Evolutionary conservation across 257 asterid genomes (phyloP).

Genomic region (Verbascum thapsus): DNA sequence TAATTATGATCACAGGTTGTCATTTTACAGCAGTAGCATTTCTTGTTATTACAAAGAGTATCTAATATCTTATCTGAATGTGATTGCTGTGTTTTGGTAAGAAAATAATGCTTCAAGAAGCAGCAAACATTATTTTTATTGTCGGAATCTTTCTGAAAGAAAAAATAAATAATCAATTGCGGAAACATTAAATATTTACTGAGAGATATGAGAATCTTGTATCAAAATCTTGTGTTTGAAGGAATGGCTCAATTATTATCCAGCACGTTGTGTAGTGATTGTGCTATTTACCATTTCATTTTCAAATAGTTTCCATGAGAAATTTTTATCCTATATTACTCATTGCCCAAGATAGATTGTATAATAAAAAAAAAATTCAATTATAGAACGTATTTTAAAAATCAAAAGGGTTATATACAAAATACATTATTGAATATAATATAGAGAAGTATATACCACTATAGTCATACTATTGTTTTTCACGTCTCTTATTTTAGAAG

Average conservation of each 20-base stretch:
- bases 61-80: too few relatives aligned
- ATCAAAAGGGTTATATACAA: too few relatives aligned
- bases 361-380: too few relatives aligned
- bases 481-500: too few relatives aligned
- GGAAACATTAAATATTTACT: neutral
- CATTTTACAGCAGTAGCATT: constrained; percentile 25
- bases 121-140: constrained; percentile 32
- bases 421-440: too few relatives aligned
- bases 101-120: constrained; percentile 26
- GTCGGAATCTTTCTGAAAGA: constrained; percentile 25
- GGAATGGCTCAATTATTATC: constrained; percentile 33
- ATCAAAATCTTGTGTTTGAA: constrained; percentile 28
- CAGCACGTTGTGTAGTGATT: neutral
- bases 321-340: too few relatives aligned
- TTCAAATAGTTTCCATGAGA: too few relatives aligned
- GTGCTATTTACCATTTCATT: neutral
- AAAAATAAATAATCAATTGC: neutral
- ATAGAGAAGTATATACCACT: too few relatives aligned
- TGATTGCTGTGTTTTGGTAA: constrained; percentile 24
- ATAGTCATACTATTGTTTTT: too few relatives aligned
- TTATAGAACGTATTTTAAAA: too few relatives aligned
- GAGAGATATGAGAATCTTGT: constrained; percentile 5
- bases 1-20: constrained; percentile 24
- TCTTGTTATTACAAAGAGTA: constrained; percentile 8
- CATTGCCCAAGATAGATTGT: too few relatives aligned